These are phyloP conservation scores for Microbotryum saponariae DNA, from an alignment of 1,284 basidiomycete species.

Conservation along the genomic window DNA sequence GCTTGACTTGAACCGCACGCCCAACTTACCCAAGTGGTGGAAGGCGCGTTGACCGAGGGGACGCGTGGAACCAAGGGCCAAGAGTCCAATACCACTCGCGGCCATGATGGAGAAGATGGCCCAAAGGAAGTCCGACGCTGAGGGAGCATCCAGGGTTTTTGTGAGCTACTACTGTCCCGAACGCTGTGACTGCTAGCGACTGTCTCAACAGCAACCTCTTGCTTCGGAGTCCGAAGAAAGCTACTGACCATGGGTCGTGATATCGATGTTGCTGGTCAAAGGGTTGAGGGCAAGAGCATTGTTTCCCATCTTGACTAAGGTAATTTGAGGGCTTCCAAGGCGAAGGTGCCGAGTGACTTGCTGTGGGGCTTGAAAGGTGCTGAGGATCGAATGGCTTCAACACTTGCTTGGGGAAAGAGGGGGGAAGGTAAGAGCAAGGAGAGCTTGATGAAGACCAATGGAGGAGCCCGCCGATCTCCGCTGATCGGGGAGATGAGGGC, in stretches of 20 bases:
- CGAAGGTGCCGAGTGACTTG: too few species aligned
- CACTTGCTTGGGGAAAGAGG: too few species aligned
- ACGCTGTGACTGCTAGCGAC: neutral
- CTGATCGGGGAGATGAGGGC: too few species aligned
- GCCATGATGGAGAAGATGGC: conserved; percentile 41
- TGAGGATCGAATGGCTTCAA: too few species aligned
- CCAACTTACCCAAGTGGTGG: conserved; percentile 44
- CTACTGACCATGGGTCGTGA: conserved; percentile 40
- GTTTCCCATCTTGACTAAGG: too few species aligned
- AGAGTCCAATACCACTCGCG: conserved; percentile 35
- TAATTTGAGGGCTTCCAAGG: too few species aligned
- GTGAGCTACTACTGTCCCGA: conserved; percentile 4
- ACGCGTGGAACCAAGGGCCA: conserved; percentile 43
- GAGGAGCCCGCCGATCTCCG: too few species aligned
- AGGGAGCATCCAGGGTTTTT: too few species aligned
- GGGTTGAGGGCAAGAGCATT: conserved; percentile 4
- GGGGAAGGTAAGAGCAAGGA: too few species aligned
- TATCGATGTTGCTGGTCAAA: conserved; percentile 40
- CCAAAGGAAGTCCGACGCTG: conserved; percentile 48
- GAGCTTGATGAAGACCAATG: too few species aligned
- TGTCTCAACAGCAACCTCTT: neutral
- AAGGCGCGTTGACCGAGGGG: conserved; percentile 47
- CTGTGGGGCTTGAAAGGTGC: too few species aligned
- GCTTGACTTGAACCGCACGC: conserved; percentile 22
- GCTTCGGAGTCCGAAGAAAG: neutral